Evolutionary conservation across 1,284 basidiomycete species (phyloP).

Genomic region (Butyriboletus appendiculatus): DNA sequence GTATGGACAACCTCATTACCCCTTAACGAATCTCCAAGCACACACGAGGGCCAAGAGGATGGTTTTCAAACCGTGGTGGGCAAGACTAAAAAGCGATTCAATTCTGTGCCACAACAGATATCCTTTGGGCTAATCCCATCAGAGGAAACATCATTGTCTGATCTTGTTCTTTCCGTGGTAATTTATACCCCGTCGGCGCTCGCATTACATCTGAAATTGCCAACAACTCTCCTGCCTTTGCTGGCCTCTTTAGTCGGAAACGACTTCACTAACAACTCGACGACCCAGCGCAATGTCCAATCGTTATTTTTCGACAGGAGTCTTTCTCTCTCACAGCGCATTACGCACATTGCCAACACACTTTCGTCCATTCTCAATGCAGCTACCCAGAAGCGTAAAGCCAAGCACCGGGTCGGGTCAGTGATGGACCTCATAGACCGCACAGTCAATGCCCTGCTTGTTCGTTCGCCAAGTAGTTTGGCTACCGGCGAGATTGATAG

Average conservation of each 20-base stretch:
- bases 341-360: conserved; percentile 55
- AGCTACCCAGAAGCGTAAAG: conserved; percentile 45
- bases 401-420: conserved; percentile 56
- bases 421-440: conserved; percentile 76
- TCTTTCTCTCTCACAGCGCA: conserved; percentile 57
- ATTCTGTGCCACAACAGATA: conserved; percentile 28
- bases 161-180: conserved; percentile 53
- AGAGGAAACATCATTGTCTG: conserved; percentile 33
- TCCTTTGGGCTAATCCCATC: conserved; percentile 60
- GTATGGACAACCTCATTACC: conserved; percentile 52
- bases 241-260: conserved; percentile 88
- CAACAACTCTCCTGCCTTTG: conserved; percentile 75
- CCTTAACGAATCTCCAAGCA: conserved; percentile 26
- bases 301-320: conserved; percentile 66
- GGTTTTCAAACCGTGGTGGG: conserved; percentile 64
- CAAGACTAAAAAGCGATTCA: conserved; percentile 45
- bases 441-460: conserved; percentile 58
- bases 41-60: conserved; percentile 43
- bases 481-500: conserved; percentile 61
- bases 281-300: conserved; percentile 51
- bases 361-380: conserved; percentile 54
- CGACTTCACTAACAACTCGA: conserved; percentile 66
- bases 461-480: conserved; percentile 48
- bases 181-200: conserved; percentile 67
- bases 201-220: conserved; percentile 67